Conservation (phyloP, 2,329 filamentous ascomycete genomes). For the Stagonosporopsis rhizophila region DNA sequence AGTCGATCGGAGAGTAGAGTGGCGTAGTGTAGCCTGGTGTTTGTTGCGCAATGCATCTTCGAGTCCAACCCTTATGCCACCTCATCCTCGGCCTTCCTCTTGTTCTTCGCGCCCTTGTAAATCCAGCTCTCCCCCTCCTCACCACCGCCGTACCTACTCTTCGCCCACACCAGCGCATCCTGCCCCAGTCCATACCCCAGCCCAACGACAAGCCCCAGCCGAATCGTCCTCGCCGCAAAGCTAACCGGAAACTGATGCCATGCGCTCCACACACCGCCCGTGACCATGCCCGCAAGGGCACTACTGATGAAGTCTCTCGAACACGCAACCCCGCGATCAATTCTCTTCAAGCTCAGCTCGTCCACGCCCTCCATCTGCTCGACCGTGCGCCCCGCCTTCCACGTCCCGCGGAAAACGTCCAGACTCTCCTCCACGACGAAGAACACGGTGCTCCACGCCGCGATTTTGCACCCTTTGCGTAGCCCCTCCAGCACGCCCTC, state of each 20-base stretch:
- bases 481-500: conserved; percentile 81
- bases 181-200: conserved; percentile 81
- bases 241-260: conserved; percentile 83
- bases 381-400: conserved; percentile 53
- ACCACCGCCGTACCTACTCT: conserved; percentile 25
- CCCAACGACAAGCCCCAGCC: conserved; percentile 79
- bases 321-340: conserved; percentile 47
- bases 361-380: conserved; percentile 47
- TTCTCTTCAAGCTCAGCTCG: conserved; percentile 38
- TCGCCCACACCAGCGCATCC: conserved; percentile 74
- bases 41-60: background rate
- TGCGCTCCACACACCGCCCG: conserved; percentile 85
- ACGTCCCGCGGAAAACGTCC: conserved; percentile 67
- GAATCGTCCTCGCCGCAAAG: conserved; percentile 68
- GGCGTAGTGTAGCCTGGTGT: background rate
- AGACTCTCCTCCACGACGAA: conserved; percentile 85
- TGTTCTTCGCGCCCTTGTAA: conserved; percentile 50
- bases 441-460: conserved; percentile 76
- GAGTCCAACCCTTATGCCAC: background rate
- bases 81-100: conserved; percentile 10
- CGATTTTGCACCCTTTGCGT: conserved; percentile 74
- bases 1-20: background rate
- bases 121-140: conserved; percentile 51
- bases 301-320: conserved; percentile 77
- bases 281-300: conserved; percentile 79